Evolutionary conservation across 140 eudicot species (phyloP), one percentile per base, ranked within the genome.

Genomic region (Erigeron philadelphicus): DNA sequence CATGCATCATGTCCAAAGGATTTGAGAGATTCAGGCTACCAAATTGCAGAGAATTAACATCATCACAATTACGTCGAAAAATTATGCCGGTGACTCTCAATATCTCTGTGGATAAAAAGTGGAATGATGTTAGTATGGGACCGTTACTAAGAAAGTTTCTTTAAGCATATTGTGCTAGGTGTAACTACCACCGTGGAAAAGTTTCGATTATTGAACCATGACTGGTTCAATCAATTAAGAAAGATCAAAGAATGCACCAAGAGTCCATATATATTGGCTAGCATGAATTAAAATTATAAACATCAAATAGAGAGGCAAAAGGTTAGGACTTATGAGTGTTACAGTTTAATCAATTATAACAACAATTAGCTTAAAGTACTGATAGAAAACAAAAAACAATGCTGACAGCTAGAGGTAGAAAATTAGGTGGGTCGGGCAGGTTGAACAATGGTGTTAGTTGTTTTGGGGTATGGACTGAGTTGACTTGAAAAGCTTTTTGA

Each of bases 1-100:
- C 81, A 8, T 83, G 83, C 66, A 83, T 79, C 48, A 76, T 66
- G 50, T 83, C 79, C 10, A 73, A 72, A 44, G 91, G 68, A 53
- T 76, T 71, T 69, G 72, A 31, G 6, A 78, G 80, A 79, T 83
- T 84, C 11, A 85, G 90, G 80, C 88, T 86, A 72, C 90, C 82
- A 67, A 85, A 80, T 62, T 81, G 87, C 61, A 84, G 72, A 61
- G 86, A 70, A 62, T 79, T 86, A 73, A 72, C 86, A 73, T 75
- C 87, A 70, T 81, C 74, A 54, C 66, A 73, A 12, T 73, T 83
- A 47, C 80, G 81, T 72, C 80, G 76, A 66, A 86, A 64, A 11
- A 83, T 72, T 72, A 75, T 79, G 66, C 86, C 79, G 38, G 85
- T 72, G 49, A 88, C 79, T 79, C 83, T 81, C 63, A 65, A 17